phyloP scores from a whole-genome alignment of 2,329 filamentous ascomycete genomes.

The Alternaria gaisen region DNA sequence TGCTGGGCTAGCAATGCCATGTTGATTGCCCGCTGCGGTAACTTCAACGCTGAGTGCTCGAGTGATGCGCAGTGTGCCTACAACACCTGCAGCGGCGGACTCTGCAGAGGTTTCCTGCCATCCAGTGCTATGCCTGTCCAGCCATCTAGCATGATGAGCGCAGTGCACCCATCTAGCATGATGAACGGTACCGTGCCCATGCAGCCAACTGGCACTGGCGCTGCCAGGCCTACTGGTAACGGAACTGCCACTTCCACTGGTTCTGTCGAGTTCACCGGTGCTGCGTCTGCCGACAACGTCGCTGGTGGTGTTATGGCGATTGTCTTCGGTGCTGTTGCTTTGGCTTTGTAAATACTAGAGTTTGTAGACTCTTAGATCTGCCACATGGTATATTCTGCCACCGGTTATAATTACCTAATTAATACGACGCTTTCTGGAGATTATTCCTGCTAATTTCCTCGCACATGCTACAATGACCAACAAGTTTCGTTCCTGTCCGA shows the following conservation, averaged over 20 bases:
- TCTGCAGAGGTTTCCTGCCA: slow-evolving; percentile 24
- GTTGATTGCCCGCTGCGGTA: slow-evolving; percentile 24
- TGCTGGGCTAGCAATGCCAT: slow-evolving; percentile 29
- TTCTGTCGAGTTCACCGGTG: slow-evolving; percentile 22
- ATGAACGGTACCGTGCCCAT: slow-evolving; percentile 15
- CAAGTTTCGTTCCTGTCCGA: neutral
- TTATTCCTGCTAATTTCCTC: neutral
- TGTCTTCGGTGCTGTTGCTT: slow-evolving; percentile 21
- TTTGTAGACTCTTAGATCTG: neutral
- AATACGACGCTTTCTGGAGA: neutral
- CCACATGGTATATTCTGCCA: neutral
- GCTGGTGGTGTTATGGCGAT: slow-evolving; percentile 21
- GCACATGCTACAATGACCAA: neutral
- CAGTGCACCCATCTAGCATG: neutral
- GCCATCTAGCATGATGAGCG: neutral
- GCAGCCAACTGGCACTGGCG: slow-evolving; percentile 11
- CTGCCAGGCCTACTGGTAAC: slow-evolving; percentile 12
- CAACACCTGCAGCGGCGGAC: slow-evolving; percentile 25
- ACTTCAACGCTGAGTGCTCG: slow-evolving; percentile 28
- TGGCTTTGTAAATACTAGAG: slow-evolving; percentile 16
- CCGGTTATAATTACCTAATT: neutral
- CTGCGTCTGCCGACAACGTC: slow-evolving; percentile 17
- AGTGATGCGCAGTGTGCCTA: slow-evolving; percentile 27
- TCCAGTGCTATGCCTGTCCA: slow-evolving; percentile 3
- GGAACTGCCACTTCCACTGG: neutral